Evolutionary conservation across 2,329 filamentous ascomycete genomes (phyloP).

Genomic region (Sclerotiophoma versabilis): DNA sequence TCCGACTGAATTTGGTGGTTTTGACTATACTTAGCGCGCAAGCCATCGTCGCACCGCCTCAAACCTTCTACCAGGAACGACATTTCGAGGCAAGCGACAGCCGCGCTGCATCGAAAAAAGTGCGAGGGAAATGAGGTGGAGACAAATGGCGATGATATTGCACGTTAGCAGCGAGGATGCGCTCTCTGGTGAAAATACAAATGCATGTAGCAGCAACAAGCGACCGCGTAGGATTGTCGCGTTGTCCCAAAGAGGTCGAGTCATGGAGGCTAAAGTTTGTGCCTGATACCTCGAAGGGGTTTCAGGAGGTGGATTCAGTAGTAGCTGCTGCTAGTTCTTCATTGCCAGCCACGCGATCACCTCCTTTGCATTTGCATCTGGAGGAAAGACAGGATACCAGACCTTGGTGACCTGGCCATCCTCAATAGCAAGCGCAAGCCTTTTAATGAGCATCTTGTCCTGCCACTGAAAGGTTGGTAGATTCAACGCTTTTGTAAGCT

Average conservation of each 20-base stretch:
- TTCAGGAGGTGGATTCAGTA: slow-evolving; percentile 32
- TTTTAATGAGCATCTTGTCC: slow-evolving; percentile 46
- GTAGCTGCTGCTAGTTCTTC: slow-evolving; percentile 31
- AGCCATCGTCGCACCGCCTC: slow-evolving; percentile 30
- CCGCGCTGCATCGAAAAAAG: slow-evolving; percentile 11
- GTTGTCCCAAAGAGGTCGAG: slow-evolving; percentile 17
- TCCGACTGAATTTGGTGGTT: slow-evolving; percentile 33
- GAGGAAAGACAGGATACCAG: slow-evolving; percentile 56
- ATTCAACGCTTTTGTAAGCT: slow-evolving; percentile 42
- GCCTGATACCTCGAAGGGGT: slow-evolving; percentile 26
- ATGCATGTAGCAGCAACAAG: not conserved
- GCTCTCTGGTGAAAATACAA: slow-evolving; percentile 1
- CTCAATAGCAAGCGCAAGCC: slow-evolving; percentile 50
- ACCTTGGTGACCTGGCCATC: slow-evolving; percentile 51
- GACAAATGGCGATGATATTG: slow-evolving; percentile 13
- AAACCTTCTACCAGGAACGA: slow-evolving; percentile 28
- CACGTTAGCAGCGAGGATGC: slow-evolving; percentile 7
- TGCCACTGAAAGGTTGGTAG: slow-evolving; percentile 53
- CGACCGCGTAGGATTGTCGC: slow-evolving; percentile 1
- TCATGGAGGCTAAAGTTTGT: slow-evolving; percentile 26
- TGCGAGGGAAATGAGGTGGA: slow-evolving; percentile 14
- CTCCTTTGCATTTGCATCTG: slow-evolving; percentile 50
- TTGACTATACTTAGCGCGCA: slow-evolving; percentile 32
- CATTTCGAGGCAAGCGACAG: slow-evolving; percentile 22
- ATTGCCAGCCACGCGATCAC: slow-evolving; percentile 45